phyloP scores from a whole-genome alignment of 176 grass and related monocot species.

The Lolium rigidum region DNA sequence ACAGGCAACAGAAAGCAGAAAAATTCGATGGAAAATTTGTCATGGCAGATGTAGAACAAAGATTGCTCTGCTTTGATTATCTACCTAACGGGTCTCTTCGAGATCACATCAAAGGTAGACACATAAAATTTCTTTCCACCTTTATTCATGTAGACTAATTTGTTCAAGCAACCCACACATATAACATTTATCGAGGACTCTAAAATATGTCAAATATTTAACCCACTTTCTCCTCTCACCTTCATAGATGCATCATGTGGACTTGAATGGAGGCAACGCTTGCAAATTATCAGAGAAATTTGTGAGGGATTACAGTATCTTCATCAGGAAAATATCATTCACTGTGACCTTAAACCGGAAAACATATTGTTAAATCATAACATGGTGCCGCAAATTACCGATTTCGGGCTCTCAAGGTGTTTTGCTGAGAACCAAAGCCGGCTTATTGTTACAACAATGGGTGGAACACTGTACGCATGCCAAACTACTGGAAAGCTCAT shows the following conservation, averaged over 20 bases:
- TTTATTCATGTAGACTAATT: background rate
- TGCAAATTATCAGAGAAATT: background rate
- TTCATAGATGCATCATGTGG: background rate
- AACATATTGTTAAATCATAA: background rate
- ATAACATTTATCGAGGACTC: background rate
- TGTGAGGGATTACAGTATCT: background rate
- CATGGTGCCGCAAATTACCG: background rate
- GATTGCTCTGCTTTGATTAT: slow-evolving; percentile 12
- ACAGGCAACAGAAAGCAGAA: background rate
- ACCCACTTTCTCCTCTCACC: background rate
- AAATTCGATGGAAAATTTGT: background rate
- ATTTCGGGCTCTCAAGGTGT: background rate
- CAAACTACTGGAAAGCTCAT: background rate
- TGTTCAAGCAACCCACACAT: background rate
- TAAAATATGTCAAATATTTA: background rate
- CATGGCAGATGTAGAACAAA: background rate
- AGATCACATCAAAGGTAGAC: background rate
- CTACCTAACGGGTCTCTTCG: too few species aligned
- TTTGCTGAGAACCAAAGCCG: background rate
- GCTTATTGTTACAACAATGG: background rate
- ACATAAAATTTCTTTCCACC: background rate
- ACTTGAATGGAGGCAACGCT: background rate
- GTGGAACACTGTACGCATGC: background rate
- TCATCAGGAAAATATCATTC: background rate
- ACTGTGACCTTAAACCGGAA: background rate